Base-by-base conservation (phyloP, 345 rosid genomes). In the Streptanthus diversifolius region DNA sequence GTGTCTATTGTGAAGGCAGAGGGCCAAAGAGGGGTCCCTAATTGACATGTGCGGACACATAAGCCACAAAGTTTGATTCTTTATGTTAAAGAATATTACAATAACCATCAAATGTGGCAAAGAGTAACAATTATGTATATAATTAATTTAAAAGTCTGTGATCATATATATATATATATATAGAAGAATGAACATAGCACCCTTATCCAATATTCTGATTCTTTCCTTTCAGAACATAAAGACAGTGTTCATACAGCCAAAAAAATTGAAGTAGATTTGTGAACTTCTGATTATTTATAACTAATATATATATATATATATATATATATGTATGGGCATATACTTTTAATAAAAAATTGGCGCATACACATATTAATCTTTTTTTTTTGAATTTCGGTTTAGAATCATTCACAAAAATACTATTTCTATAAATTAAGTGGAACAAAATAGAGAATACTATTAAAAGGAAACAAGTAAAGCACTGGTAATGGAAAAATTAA, bases 181-280 rank as follows among this genome's bases (percentile, higher is more conserved):
- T 0, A 33, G 40, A 64, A 18, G 18, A 35, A 25, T 43, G 37
- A 30, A 55, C 39, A 73, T 56, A 44, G 59, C 48, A 59, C 25
- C 21, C 73, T 68, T 51, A 75, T 68, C 79, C 21, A 51, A 60
- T 68, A 75, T 75, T 67, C 73, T 22, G 73, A 75, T 68, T 68
- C 63, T 41, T 59, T 41, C 13, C 63, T 60, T 75, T 75, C 47
- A 60, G 29, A 44, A 53, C 54, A 36, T 68, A 75, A 68, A 68
- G 74, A 68, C 73, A 68, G 30, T 60, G 63, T 68, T 61, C 74
- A 74, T 52, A 60, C 56, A 39, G 54, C 73, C 56, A 75, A 52
- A 41, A 30, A 32, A 7, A 1, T 36, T 54, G 59, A 29, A 36
- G 18, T 66, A 5, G 5, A 32, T 37, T 47, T 29, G 13, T 27